Evolutionary conservation across 2,329 filamentous ascomycete genomes (phyloP).

Genomic region (Pseudopithomyces maydicus): DNA sequence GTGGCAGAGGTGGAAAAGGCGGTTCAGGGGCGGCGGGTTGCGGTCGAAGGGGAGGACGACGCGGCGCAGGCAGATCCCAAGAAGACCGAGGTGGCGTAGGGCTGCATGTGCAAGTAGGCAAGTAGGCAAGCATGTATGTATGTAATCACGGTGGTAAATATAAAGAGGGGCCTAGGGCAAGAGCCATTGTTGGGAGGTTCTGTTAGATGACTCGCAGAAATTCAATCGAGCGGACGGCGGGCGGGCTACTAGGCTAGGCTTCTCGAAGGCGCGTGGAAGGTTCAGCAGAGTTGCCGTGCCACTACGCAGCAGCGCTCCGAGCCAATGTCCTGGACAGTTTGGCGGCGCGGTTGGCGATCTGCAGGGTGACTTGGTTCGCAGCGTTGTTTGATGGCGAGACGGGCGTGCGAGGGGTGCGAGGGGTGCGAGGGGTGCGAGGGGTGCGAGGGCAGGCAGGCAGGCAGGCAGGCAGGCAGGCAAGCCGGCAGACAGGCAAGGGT

Average conservation of each 20-base stretch:
- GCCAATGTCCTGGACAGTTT: neutral
- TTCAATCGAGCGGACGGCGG: conserved; percentile 13
- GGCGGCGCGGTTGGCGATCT: neutral
- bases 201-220: conserved; percentile 3
- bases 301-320: conserved; percentile 6
- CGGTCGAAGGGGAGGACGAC: conserved; percentile 67
- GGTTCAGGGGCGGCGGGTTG: conserved; percentile 73
- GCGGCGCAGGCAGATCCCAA: conserved; percentile 46
- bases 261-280: conserved; percentile 36
- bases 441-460: too few relatives aligned
- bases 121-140: neutral
- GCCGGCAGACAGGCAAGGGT: too few relatives aligned
- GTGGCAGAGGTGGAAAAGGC: conserved; percentile 77
- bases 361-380: neutral
- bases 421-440: too few relatives aligned
- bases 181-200: neutral
- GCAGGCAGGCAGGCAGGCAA: too few relatives aligned
- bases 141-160: conserved; percentile 8
- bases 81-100: conserved; percentile 28
- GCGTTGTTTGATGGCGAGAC: neutral
- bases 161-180: conserved; percentile 11
- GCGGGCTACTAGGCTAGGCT: conserved; percentile 22
- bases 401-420: too few relatives aligned
- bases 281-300: conserved; percentile 8
- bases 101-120: conserved; percentile 23